A percentile compares a stretch with the other conserved stretches of the same genome.
phyloP scores from a whole-genome alignment of 225 moss, liverwort and hornwort genomes.

The Physcomitrellopsis africana region DNA sequence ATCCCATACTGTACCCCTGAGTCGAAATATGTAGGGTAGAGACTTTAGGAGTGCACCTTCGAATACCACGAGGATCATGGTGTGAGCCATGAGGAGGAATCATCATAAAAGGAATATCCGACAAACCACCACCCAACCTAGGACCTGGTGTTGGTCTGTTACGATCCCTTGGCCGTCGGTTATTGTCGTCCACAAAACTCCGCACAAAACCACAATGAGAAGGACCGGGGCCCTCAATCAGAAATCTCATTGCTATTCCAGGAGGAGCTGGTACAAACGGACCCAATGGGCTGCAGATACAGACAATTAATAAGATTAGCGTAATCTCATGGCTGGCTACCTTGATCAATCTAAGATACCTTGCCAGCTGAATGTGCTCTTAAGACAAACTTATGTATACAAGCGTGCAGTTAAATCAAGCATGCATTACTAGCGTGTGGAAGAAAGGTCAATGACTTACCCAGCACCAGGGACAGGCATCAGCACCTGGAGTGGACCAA shows the following conservation, averaged over 20 bases:
- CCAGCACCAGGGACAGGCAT: conserved; percentile 89
- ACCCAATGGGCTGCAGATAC: conserved; percentile 69
- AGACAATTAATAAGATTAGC: background rate
- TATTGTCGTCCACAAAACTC: conserved; percentile 43
- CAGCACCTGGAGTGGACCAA: conserved; percentile 71
- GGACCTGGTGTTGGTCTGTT: conserved; percentile 45
- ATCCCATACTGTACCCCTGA: background rate
- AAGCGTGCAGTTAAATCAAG: too few relatives aligned
- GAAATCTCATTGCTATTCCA: conserved; percentile 64
- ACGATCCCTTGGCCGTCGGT: conserved; percentile 38
- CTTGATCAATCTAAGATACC: background rate
- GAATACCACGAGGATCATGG: conserved; percentile 71
- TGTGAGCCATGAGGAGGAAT: conserved; percentile 56
- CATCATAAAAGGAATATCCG: conserved; percentile 65
- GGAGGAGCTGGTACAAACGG: conserved; percentile 88
- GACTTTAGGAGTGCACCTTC: conserved; percentile 42
- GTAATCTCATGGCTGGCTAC: background rate
- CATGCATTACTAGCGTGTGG: too few relatives aligned
- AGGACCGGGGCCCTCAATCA: conserved; percentile 57
- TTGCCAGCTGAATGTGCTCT: background rate
- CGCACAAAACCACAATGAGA: conserved; percentile 55
- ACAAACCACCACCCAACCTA: conserved; percentile 44
- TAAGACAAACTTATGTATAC: too few relatives aligned
- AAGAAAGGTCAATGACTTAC: conserved; percentile 39
- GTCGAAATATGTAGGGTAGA: background rate